Evolutionary conservation across 2,329 filamentous ascomycete species (phyloP).

Genomic region (Arachnomyces sp.): DNA sequence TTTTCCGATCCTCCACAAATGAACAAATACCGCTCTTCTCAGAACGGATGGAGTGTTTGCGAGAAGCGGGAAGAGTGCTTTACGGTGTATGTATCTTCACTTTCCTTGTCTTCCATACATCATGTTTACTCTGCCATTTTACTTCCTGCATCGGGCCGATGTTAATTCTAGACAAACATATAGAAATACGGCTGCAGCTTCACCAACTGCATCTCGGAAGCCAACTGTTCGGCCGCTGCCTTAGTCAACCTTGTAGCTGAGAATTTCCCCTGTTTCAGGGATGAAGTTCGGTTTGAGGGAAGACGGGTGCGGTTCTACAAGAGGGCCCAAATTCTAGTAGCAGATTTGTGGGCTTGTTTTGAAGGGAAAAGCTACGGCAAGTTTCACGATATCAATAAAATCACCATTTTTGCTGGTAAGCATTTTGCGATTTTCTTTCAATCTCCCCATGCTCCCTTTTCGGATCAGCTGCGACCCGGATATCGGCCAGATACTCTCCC

Average conservation of each 20-base stretch:
- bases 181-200: slow-evolving; percentile 72
- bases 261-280: slow-evolving; percentile 78
- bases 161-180: no score
- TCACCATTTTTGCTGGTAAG: slow-evolving; percentile 87
- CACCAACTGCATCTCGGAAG: slow-evolving; percentile 62
- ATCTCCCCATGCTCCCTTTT: slow-evolving; percentile 4
- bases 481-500: background rate
- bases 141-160: background rate
- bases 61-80: slow-evolving; percentile 74
- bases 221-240: slow-evolving; percentile 69
- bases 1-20: slow-evolving; percentile 80
- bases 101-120: slow-evolving; percentile 1
- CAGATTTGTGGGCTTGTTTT: slow-evolving; percentile 95
- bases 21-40: slow-evolving; percentile 80
- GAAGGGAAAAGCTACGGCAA: slow-evolving; percentile 69
- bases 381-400: slow-evolving; percentile 85
- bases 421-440: no score
- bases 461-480: background rate
- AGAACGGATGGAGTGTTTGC: slow-evolving; percentile 68
- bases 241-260: slow-evolving; percentile 79
- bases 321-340: slow-evolving; percentile 89
- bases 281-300: slow-evolving; percentile 68
- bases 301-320: slow-evolving; percentile 78
- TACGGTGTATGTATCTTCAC: slow-evolving; percentile 52
- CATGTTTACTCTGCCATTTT: background rate